Base-by-base conservation (phyloP, 257 asterid species). In the Echium plantagineum region DNA sequence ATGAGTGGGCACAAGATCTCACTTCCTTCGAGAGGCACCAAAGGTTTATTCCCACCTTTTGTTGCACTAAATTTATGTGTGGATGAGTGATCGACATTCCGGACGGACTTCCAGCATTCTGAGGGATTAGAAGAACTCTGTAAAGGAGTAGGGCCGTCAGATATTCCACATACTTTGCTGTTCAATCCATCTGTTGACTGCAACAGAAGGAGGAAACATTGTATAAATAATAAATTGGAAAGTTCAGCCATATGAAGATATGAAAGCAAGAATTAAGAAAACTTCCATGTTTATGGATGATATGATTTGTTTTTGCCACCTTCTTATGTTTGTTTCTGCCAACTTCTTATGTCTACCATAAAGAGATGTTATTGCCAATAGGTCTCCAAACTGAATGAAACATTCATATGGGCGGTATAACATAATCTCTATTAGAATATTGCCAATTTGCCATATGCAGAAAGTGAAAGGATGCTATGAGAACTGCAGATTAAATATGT, bases 181-280 rank as follows among this genome's bases (percentile, higher is more conserved):
- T 47, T 65, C 59, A 71, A 64, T 71, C 81, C 90, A 58, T 21
- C 77, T 66, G 75, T 82, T 66, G 94, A 71, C 91, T 84, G 84
- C 68, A 56, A 72, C 53, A 68, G 30, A 58, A n/a, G 52, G 57
- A 21, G 57, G 16, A 62, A 19, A 60, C 9, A 15, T 17, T 55
- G 60, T 35, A 30, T 31, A 55, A 22, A 68, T 38, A 24, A 24
- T 31, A 32, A 28, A 46, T 12, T 26, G 48, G 49, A n/a, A 21
- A 64, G 49, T 30, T 53, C 24, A 63, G 32, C 16, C 15, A 56
- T 24, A 56, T 56, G 31, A 21, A 22, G 57, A 16, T 53, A 21
- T 21, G 21, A 53, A 53, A 21, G 17, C 15, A 53, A 53, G 26
- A 7, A 28, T 42, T 10, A 10, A 42, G 49, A 10, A 42, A 42